Evolutionary conservation across 1,284 basidiomycete genomes (phyloP).

Genomic region (Microbotryum silenes-acaulis): DNA sequence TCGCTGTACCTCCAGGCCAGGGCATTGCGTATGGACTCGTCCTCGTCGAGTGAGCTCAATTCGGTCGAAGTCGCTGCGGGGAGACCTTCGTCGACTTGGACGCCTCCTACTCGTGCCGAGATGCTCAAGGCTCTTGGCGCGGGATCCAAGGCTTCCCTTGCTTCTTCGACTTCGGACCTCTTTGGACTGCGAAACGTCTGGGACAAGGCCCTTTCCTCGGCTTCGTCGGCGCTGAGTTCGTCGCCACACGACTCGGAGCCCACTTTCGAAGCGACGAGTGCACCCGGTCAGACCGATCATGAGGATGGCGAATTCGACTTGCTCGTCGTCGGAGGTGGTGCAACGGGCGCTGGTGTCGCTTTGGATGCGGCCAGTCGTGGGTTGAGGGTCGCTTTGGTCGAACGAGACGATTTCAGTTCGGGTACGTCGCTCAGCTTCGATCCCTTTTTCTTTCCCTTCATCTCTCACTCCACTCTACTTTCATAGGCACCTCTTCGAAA

Average conservation of each 20-base stretch:
- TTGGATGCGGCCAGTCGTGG: conserved; percentile 89
- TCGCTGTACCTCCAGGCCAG: no score
- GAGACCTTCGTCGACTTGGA: conserved; percentile 22
- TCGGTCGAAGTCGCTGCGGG: neutral
- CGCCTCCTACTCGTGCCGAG: conserved; percentile 23
- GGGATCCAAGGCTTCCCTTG: neutral
- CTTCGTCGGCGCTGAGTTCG: neutral
- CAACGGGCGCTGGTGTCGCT: conserved; percentile 88
- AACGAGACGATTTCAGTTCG: conserved; percentile 84
- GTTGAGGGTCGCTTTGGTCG: conserved; percentile 85
- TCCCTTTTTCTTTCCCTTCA: neutral
- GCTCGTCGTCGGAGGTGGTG: conserved; percentile 80
- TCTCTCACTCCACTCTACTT: neutral
- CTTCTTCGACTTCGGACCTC: neutral
- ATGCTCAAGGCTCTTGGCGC: conserved; percentile 7
- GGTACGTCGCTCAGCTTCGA: conserved; percentile 47
- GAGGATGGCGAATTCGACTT: conserved; percentile 59
- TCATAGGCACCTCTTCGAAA: conserved; percentile 82
- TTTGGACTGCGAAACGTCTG: neutral
- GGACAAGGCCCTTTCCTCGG: neutral
- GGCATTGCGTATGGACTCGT: no score
- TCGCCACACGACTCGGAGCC: conserved; percentile 1
- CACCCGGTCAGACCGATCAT: neutral
- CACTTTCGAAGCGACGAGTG: neutral
- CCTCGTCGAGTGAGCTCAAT: no score